Base-by-base conservation (phyloP, 495 filamentous ascomycete species). In the Podospora bellae-mahoneyi region DNA sequence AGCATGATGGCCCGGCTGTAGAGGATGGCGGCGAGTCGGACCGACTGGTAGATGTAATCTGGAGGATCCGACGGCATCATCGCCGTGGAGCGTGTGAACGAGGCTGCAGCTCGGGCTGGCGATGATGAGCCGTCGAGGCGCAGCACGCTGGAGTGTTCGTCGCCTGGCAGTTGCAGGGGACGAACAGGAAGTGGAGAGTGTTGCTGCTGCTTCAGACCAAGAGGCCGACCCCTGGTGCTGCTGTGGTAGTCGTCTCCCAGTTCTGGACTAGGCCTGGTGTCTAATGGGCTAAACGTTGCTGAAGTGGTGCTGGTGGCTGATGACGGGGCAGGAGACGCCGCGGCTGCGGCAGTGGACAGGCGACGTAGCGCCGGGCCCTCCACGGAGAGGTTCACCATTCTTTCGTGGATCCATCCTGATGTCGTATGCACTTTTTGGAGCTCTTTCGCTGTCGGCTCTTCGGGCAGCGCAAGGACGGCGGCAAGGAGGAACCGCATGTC, bases 401-500 rank as follows among this genome's bases (percentile, higher is more conserved):
- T 69, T 10, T 76, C 70, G 65, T 79, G 71, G 56, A 77, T 76
- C 78, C 78, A 80, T 0, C 71, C 72, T 0, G 76, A 73, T 4
- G 74, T 76, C 1, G 73, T 71, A 20, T 73, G 66, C 2, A 79
- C 72, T 62, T 79, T 77, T 23, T 73, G 75, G 4, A 78, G 64
- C 63, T 78, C 74, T 58, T 76, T 75, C 0, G 70, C 54, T 2
- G 76, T 73, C 7, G 78, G 66, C 0, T 66, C 54, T 2, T 67
- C 66, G 1, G 78, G 78, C 5, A 79, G 74, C 18, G 70, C 62
- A 15, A 75, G 72, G 10, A 79, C 78, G 0, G 74, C 65, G 19
- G 61, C 39, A 48, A 79, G 68, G 28, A 79, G 70, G 59, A 76
- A 76, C 20, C 78, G 74, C 70, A 80, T 77, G 64, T 80, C 78